Percentiles rank a stretch among this genome's conserved stretches.
phyloP scores from a whole-genome alignment of 2,329 filamentous ascomycete genomes.

The Penicillium occitanis region DNA sequence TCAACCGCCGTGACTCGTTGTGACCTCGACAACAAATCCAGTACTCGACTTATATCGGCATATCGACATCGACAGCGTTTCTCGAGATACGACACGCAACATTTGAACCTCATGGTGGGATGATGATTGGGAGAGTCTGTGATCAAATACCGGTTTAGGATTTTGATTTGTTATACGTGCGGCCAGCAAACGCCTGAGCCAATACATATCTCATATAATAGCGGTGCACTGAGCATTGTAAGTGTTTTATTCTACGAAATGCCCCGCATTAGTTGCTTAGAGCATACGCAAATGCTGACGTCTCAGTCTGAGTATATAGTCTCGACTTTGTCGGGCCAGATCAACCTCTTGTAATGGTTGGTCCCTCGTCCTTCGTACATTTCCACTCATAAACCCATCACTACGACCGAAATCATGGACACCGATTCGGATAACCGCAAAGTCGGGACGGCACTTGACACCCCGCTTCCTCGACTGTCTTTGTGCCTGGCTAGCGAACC shows the following conservation, averaged over 20 bases:
- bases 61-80: background rate
- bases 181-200: background rate
- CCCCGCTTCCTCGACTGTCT: constrained; percentile 25
- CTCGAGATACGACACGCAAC: background rate
- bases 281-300: background rate
- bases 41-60: background rate
- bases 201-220: background rate
- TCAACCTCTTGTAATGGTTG: constrained; percentile 9
- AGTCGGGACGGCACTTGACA: background rate
- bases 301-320: background rate
- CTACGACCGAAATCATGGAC: constrained; percentile 1
- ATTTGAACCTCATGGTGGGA: background rate
- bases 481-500: constrained; percentile 30
- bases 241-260: background rate
- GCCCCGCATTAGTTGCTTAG: background rate
- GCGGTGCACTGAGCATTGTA: background rate
- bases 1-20: background rate
- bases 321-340: constrained; percentile 10
- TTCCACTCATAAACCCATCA: background rate
- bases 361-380: background rate
- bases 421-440: background rate
- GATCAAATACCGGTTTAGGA: background rate
- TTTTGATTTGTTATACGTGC: background rate
- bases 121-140: background rate
- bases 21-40: background rate